phyloP scores from a whole-genome alignment of 176 grass and related monocot genomes.

The Miscanthus lutarioriparius region DNA sequence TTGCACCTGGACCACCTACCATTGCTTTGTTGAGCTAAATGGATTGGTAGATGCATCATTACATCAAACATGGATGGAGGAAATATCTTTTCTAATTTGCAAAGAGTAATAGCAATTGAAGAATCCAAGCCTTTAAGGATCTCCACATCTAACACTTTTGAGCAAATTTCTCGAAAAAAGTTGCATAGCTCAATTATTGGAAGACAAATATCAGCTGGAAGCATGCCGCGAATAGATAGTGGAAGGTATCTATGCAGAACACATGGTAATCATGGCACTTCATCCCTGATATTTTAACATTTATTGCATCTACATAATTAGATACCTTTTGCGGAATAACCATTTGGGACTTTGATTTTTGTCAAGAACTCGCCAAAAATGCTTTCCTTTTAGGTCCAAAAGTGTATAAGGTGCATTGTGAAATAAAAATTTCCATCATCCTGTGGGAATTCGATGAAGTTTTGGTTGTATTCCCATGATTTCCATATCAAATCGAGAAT shows the following conservation, averaged over 20 bases:
- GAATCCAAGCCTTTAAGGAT: not conserved
- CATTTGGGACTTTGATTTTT: not conserved
- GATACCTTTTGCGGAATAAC: not conserved
- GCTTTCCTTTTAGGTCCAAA: too few relatives aligned
- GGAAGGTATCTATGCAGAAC: too few relatives aligned
- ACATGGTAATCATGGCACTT: too few relatives aligned
- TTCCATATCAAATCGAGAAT: not conserved
- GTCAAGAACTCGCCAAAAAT: not conserved
- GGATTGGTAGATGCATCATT: not conserved
- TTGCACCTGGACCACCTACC: not conserved
- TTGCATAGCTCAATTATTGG: not conserved
- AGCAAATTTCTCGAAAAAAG: slow-evolving; percentile 12
- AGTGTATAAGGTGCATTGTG: not conserved
- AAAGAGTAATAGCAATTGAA: not conserved
- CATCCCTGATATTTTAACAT: not conserved
- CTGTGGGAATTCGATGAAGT: not conserved
- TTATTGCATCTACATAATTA: not conserved
- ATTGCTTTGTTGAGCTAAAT: not conserved
- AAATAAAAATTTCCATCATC: not conserved
- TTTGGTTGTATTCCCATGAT: not conserved
- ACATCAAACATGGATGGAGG: not conserved
- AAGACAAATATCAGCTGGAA: too few relatives aligned
- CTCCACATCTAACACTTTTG: not conserved
- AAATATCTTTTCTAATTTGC: not conserved
- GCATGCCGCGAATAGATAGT: too few relatives aligned